Base-by-base conservation (phyloP, 2,329 filamentous ascomycete species). In the Penicillium sp. region DNA sequence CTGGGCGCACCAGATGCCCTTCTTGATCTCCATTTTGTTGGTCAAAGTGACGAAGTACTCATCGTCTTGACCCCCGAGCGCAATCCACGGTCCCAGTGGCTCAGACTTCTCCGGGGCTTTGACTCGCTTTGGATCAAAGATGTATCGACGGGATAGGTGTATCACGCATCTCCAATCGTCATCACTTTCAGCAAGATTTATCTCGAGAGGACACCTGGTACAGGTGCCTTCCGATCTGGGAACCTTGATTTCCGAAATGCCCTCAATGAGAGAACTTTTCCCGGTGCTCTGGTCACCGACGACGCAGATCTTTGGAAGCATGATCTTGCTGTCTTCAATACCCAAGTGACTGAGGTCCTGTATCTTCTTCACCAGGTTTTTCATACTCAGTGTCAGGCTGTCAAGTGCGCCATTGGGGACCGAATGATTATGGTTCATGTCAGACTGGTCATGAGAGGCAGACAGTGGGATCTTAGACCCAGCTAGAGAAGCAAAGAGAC, bases 281-380 rank as follows among this genome's bases (percentile, higher is more conserved):
- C 91, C 92, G 0, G 90, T 88, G 0, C 84, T 89, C 65, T 96
- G 91, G 45, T 96, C 91, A 0, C 91, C 91, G 0, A 96, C 84
- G 0, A 96, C 83, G 6, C 93, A 88, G 9, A 95, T 84, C 61
- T 91, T 90, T 0, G 91, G 90, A 0, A 96, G 76, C 0, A 84
- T 82, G 0, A 90, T 82, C 0, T 77, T 66, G 4, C 85, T 82
- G 16, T 88, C 83, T 46, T 88, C 85, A 0, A 96, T 85, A 0
- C 88, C 89, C 0, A 93, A 79, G 6, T 85, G 80, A 47, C 90
- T 84, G 0, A 96, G 80, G 44, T 87, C 82, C 46, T 75, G 74
- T 0, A 78, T 73, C n/a, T 69, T 73, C 11, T 68, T 70, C 0
- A 78, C 70, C 5, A 77, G 55, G 0, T 54, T 54, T 34, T 72